phyloP scores from a whole-genome alignment of 2,329 filamentous ascomycete species.

The Aureobasidium vineae region DNA sequence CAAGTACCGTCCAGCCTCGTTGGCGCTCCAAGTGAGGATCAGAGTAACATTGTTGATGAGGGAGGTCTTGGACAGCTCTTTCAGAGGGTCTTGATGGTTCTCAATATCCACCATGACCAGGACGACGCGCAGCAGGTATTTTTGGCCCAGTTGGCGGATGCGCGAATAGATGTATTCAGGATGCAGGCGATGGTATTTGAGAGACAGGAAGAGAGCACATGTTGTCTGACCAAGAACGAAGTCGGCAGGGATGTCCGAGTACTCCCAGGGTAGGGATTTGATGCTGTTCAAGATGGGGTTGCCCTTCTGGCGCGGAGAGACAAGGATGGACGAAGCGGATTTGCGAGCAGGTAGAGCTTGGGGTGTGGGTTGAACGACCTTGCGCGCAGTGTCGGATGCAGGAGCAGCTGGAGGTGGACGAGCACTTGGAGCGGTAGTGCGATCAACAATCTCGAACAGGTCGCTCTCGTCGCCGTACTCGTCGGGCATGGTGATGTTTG shows the following conservation, averaged over 20 bases:
- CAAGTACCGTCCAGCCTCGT: constrained; percentile 89
- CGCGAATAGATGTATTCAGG: constrained; percentile 97
- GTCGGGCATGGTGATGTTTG: constrained; percentile 43
- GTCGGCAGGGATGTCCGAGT: constrained; percentile 93
- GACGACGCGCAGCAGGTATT: constrained; percentile 82
- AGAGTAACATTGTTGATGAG: constrained; percentile 90
- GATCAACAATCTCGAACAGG: constrained; percentile 40
- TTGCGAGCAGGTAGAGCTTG: constrained; percentile 71
- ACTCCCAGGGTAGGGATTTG: constrained; percentile 86
- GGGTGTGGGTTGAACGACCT: constrained; percentile 81
- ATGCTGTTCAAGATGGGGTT: constrained; percentile 88
- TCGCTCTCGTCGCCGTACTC: constrained; percentile 48
- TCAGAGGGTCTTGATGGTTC: constrained; percentile 86
- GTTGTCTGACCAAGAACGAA: constrained; percentile 85
- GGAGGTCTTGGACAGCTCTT: constrained; percentile 88
- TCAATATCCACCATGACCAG: constrained; percentile 92
- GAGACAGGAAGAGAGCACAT: constrained; percentile 85
- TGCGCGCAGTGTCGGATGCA: constrained; percentile 35
- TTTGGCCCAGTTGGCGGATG: constrained; percentile 77
- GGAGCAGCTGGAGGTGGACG: constrained; percentile 5
- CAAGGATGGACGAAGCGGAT: constrained; percentile 75
- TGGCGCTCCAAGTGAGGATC: constrained; percentile 89
- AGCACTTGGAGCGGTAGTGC: constrained; percentile 40
- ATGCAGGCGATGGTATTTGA: constrained; percentile 96
- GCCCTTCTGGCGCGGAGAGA: constrained; percentile 89